Base-by-base conservation (phyloP, 306 rosid genomes). In the Trifolium dubium region DNA sequence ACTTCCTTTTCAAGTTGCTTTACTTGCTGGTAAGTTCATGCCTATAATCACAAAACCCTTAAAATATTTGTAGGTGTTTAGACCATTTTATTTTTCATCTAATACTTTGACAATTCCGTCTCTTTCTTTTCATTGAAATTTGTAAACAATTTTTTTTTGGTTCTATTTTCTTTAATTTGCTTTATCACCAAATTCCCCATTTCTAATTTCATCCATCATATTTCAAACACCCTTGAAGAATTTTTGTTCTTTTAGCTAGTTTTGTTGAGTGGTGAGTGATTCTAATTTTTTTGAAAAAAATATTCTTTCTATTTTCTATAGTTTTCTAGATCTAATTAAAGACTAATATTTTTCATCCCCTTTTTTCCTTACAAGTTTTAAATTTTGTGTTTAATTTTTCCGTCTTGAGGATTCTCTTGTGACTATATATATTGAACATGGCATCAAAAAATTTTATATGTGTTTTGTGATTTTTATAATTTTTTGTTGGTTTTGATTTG, bases 1-100 rank as follows among this genome's bases (percentile, higher is more conserved):
- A 19, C 35, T 71, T 74, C 76, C 60, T 50, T 75, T 58, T 40
- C 10, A 72, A 67, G 67, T 66, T 66, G 82, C 72, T 72, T 75
- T 69, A 23, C 69, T 76, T 35, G 12, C 74, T 55, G 82, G 79
- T 76, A 64, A 67, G 63, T 60, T 31, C 41, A 60, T 23, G 23
- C 40, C 18, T 60, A 31, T 30, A 10, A 30, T 61, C 30, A 28
- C 8, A 23, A 12, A 44, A 12, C 4, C 15, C 6, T 1, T 74
- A 49, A 74, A 4, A 60, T 34, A 9, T 29, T 18, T 47, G 35
- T 51, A 51, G 75, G 28, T 64, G 64, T 66, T 43, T 72, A 73
- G 65, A 73, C 30, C 46, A 63, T 63, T 63, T 15, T 3, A 59
- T 44, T 32, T 73, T 18, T 73, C 10, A 11, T 35, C 8, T 14